Evolutionary conservation across 805 yeast genomes (phyloP).

Genomic region (Sugiyamaella americana): DNA sequence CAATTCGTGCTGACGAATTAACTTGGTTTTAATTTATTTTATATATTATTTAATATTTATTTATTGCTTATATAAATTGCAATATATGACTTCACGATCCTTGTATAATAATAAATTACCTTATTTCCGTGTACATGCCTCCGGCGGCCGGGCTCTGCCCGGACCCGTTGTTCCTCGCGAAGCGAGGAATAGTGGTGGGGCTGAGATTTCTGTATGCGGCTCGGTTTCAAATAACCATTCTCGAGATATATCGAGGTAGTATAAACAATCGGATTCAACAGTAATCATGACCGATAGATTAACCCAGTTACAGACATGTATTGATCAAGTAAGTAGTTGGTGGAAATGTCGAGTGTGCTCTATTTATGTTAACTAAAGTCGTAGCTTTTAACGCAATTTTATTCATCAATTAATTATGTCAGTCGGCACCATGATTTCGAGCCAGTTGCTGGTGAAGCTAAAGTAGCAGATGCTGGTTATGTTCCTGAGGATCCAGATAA

Average conservation of each 20-base stretch:
- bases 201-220: too few species aligned
- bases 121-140: too few species aligned
- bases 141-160: too few species aligned
- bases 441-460: slow-evolving; percentile 46
- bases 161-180: too few species aligned
- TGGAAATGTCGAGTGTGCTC: neutral
- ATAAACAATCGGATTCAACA: too few species aligned
- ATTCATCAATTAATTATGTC: slow-evolving; percentile 38
- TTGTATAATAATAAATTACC: too few species aligned
- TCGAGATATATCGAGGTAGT: too few species aligned
- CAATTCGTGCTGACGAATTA: too few species aligned
- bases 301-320: slow-evolving; percentile 82
- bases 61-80: neutral
- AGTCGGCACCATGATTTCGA: slow-evolving; percentile 67
- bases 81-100: too few species aligned
- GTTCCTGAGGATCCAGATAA: slow-evolving; percentile 23
- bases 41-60: neutral
- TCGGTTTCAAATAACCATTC: too few species aligned
- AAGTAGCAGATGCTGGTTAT: slow-evolving; percentile 53
- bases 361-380: slow-evolving; percentile 6
- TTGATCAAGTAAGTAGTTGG: slow-evolving; percentile 51
- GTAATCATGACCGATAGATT: slow-evolving; percentile 71
- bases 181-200: too few species aligned
- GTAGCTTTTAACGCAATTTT: slow-evolving; percentile 32
- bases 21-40: neutral